Conservation (phyloP, 192 early-diverging fungal species). For the Coemansia sp. region DNA sequence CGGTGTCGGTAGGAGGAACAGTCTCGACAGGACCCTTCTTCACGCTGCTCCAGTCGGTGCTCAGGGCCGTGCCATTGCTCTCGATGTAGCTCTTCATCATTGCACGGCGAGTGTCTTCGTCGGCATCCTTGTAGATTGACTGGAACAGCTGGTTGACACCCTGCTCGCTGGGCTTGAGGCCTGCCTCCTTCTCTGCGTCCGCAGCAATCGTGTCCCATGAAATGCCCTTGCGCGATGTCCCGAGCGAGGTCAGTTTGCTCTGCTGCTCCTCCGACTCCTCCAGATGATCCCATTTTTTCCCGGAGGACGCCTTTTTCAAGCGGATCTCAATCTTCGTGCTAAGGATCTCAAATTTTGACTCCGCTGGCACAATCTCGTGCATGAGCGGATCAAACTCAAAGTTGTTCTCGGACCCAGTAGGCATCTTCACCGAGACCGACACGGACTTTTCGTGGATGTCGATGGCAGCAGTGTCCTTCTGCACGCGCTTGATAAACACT, state of each 20-base stretch:
- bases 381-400: slow-evolving; percentile 91
- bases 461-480: slow-evolving; percentile 69
- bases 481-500: slow-evolving; percentile 88
- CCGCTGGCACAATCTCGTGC: slow-evolving; percentile 71
- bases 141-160: slow-evolving; percentile 92
- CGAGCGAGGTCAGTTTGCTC: slow-evolving; percentile 51
- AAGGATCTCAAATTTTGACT: slow-evolving; percentile 73
- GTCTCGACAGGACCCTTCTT: slow-evolving; percentile 79
- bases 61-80: slow-evolving; percentile 90
- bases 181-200: slow-evolving; percentile 72
- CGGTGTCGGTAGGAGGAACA: slow-evolving; percentile 89
- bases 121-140: slow-evolving; percentile 87
- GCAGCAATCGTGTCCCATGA: slow-evolving; percentile 85
- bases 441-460: slow-evolving; percentile 63
- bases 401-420: slow-evolving; percentile 81
- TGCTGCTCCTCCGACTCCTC: slow-evolving; percentile 54
- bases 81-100: slow-evolving; percentile 99
- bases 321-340: slow-evolving; percentile 95
- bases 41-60: slow-evolving; percentile 96
- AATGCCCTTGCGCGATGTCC: slow-evolving; percentile 59
- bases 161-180: slow-evolving; percentile 86
- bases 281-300: slow-evolving; percentile 82
- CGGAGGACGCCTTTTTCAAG: slow-evolving; percentile 75
- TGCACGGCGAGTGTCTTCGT: slow-evolving; percentile 81
- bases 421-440: slow-evolving; percentile 81